Evolutionary conservation across 2,329 filamentous ascomycete genomes (phyloP).

Genomic region (Madurella mycetomatis): DNA sequence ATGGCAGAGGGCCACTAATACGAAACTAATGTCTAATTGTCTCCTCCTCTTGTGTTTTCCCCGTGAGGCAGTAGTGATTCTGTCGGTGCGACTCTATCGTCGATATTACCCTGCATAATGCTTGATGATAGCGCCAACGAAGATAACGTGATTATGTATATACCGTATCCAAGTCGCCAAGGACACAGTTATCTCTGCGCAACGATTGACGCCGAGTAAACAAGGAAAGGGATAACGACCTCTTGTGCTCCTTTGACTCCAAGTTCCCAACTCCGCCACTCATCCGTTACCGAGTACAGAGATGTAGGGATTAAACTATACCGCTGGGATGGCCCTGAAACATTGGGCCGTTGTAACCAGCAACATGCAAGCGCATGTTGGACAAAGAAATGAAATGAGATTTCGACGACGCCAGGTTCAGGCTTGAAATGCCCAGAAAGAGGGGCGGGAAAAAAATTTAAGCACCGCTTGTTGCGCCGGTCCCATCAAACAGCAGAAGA

Average conservation of each 20-base stretch:
- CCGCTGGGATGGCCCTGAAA: not conserved
- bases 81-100: no score
- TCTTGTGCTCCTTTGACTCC: not conserved
- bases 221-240: not conserved
- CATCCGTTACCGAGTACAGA: not conserved
- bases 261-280: not conserved
- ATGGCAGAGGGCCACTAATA: no score
- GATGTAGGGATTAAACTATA: not conserved
- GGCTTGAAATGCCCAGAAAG: not conserved
- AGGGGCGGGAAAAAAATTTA: not conserved
- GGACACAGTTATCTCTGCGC: not conserved
- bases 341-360: not conserved
- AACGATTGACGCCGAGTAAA: not conserved
- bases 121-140: not conserved
- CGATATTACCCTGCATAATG: no score
- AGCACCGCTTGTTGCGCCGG: slow-evolving; percentile 8
- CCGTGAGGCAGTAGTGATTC: no score
- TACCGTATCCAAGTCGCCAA: not conserved
- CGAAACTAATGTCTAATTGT: no score
- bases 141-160: not conserved
- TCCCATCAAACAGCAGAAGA: slow-evolving; percentile 24
- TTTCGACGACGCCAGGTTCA: not conserved
- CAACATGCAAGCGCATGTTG: not conserved
- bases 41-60: no score
- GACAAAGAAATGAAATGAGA: not conserved